These are phyloP conservation scores for Pseudisothecium myosuroides DNA, from an alignment of 225 moss, liverwort and hornwort species.

Conservation along the genomic window DNA sequence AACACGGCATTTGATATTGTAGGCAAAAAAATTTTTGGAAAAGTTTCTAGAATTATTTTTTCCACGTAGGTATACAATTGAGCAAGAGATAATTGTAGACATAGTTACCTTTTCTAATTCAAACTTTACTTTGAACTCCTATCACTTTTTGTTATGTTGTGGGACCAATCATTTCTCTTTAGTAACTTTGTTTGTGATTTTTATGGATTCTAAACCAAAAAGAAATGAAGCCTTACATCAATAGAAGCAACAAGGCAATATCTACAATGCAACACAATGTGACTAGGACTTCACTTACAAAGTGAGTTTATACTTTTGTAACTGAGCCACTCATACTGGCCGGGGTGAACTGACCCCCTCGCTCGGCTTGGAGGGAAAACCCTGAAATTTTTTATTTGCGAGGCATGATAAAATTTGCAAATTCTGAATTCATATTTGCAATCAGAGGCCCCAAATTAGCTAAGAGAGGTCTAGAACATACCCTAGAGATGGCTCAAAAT, in stretches of 20 bases:
- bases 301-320: neutral
- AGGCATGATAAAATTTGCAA: too few species aligned
- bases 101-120: neutral
- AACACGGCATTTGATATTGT: rapidly evolving
- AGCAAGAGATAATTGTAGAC: neutral
- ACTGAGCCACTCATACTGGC: neutral
- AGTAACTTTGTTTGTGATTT: neutral
- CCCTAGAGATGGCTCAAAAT: too few species aligned
- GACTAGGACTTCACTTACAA: neutral
- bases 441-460: too few species aligned
- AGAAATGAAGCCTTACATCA: neutral
- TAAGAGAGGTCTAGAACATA: too few species aligned
- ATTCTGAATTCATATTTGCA: too few species aligned
- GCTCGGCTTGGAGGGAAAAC: too few species aligned
- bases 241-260: neutral
- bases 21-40: neutral
- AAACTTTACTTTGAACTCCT: neutral
- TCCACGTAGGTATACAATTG: neutral
- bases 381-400: too few species aligned
- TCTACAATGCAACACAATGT: neutral
- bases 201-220: neutral
- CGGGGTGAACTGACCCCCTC: too few species aligned
- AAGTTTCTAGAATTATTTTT: rapidly evolving
- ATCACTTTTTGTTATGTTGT: neutral
- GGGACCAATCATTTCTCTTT: neutral